A percentile compares a stretch with the other conserved stretches of the same genome.
Evolutionary conservation across 768 basidiomycete species (phyloP).

Genomic region (Cyathus striatus): DNA sequence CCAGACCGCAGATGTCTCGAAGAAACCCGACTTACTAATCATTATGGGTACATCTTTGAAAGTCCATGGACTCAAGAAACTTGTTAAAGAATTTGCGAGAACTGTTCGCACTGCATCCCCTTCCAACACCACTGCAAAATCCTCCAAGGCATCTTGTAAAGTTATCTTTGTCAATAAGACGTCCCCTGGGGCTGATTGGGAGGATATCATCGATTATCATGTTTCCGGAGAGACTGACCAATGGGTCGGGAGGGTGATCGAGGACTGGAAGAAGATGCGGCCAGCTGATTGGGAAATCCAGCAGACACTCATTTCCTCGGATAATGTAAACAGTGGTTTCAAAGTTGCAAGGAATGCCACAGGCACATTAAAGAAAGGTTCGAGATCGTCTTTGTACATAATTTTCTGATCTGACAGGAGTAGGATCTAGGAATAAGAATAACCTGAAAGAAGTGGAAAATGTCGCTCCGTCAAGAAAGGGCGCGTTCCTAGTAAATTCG

Average conservation of each 20-base stretch:
- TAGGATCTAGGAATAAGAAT: too few relatives aligned
- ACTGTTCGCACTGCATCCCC: constrained; percentile 57
- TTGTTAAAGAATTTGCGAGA: constrained; percentile 92
- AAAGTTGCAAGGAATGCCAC: constrained; percentile 44
- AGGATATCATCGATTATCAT: constrained; percentile 85
- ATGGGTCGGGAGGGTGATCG: constrained; percentile 74
- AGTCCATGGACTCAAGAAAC: constrained; percentile 89
- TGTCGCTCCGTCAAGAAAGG: too few relatives aligned
- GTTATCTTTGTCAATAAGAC: constrained; percentile 94
- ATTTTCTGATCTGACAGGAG: too few relatives aligned
- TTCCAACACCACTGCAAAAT: constrained; percentile 22
- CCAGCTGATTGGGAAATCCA: constrained; percentile 92
- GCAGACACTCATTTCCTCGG: constrained; percentile 54
- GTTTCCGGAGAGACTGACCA: constrained; percentile 78
- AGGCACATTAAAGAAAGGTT: too few relatives aligned
- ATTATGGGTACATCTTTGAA: constrained; percentile 98
- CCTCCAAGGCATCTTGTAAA: constrained; percentile 51
- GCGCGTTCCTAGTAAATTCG: too few relatives aligned
- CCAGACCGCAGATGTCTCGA: constrained; percentile 67
- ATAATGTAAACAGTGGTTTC: constrained; percentile 39
- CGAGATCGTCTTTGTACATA: too few relatives aligned
- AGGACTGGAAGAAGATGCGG: constrained; percentile 84
- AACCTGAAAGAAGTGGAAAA: too few relatives aligned
- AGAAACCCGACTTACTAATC: constrained; percentile 87
- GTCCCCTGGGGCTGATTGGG: constrained; percentile 82